Evolutionary conservation across 805 yeast genomes (phyloP).

Genomic region (Myxozyma monticola): DNA sequence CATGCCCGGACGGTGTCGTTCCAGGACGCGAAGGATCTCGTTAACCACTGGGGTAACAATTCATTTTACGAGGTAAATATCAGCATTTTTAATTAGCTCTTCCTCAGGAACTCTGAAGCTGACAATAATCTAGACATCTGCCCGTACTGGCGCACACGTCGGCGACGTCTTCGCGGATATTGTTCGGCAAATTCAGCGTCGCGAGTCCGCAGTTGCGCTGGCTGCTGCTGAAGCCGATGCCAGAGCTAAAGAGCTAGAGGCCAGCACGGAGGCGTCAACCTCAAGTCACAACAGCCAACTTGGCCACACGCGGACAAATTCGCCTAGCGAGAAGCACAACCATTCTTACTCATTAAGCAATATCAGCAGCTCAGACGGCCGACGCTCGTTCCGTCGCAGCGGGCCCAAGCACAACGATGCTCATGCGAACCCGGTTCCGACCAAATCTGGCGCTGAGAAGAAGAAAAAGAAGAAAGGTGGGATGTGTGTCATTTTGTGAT

Average conservation of each 20-base stretch:
- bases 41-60: constrained; percentile 22
- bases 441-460: neutral
- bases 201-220: constrained; percentile 50
- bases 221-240: constrained; percentile 6
- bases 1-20: constrained; percentile 26
- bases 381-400: constrained; percentile 3
- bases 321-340: constrained; percentile 12
- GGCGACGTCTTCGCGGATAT: constrained; percentile 25
- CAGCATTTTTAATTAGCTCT: neutral
- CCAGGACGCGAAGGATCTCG: constrained; percentile 23
- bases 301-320: neutral
- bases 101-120: neutral
- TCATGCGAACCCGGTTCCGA: constrained; percentile 1
- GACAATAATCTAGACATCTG: constrained; percentile 15
- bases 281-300: no score
- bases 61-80: constrained; percentile 25
- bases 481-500: constrained; percentile 14
- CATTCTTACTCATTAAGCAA: constrained; percentile 5
- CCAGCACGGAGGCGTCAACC: no score
- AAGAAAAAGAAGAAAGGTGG: constrained; percentile 17
- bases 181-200: constrained; percentile 75
- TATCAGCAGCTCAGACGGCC: constrained; percentile 4
- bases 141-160: constrained; percentile 22
- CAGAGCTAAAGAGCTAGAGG: no score
- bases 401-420: constrained; percentile 6